Evolutionary conservation across 257 asterid species (phyloP).

Genomic region (Coffea eugenioides): DNA sequence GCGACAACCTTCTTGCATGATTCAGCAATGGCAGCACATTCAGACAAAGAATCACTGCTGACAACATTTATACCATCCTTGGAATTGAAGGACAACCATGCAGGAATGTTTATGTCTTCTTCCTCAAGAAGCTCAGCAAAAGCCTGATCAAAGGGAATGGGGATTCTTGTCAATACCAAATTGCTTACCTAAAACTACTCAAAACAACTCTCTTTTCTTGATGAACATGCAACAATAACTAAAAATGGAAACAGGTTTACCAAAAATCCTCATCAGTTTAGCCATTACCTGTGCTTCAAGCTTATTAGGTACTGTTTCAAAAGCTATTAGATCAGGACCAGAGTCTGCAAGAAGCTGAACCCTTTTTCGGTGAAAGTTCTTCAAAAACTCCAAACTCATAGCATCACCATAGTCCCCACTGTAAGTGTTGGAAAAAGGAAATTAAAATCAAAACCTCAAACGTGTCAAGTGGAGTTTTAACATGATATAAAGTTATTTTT

Average conservation of each 20-base stretch:
- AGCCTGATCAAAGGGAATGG: conserved; percentile 44
- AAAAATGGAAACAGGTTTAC: neutral
- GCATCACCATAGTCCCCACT: conserved; percentile 88
- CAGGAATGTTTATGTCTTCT: conserved; percentile 65
- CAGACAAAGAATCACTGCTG: conserved; percentile 74
- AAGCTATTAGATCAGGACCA: conserved; percentile 82
- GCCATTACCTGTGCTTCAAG: conserved; percentile 76
- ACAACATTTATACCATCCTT: conserved; percentile 84
- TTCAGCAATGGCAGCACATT: conserved; percentile 68
- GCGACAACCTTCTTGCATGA: conserved; percentile 65
- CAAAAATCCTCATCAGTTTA: neutral
- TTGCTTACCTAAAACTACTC: neutral
- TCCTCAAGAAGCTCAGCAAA: conserved; percentile 77
- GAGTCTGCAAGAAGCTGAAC: conserved; percentile 78
- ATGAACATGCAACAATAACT: neutral
- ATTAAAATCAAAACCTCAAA: neutral
- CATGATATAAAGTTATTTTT: neutral
- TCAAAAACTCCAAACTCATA: conserved; percentile 62
- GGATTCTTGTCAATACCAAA: neutral
- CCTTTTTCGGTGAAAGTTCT: conserved; percentile 80
- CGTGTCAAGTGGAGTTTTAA: neutral
- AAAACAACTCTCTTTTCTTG: neutral
- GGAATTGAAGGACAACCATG: conserved; percentile 89
- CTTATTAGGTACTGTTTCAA: conserved; percentile 87
- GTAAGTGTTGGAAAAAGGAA: conserved; percentile 14